Evolutionary conservation across 805 yeast genomes (phyloP).

Genomic region (Candida suzukii): DNA sequence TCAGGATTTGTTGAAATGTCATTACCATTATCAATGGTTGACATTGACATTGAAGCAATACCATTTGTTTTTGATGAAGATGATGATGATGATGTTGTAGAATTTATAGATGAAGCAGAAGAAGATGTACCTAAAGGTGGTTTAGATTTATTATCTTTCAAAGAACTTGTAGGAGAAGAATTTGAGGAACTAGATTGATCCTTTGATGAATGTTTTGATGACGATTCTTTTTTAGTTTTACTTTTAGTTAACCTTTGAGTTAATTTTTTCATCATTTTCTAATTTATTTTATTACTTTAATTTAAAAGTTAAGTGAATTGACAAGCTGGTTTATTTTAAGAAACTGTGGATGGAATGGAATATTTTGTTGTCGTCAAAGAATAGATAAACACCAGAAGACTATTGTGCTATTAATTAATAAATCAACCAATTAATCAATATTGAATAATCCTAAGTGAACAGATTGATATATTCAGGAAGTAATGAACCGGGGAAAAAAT

Average conservation of each 20-base stretch:
- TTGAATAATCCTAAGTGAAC: too few relatives aligned
- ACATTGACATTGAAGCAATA: background rate
- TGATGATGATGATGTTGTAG: conserved; percentile 5
- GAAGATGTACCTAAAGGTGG: background rate
- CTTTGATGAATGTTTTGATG: conserved; percentile 1
- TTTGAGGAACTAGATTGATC: background rate
- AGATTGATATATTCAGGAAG: too few relatives aligned
- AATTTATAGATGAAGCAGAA: conserved; percentile 10
- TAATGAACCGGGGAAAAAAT: too few relatives aligned
- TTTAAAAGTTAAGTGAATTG: too few relatives aligned
- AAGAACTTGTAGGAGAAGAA: conserved; percentile 3
- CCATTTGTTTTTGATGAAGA: conserved; percentile 6
- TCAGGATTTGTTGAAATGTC: background rate
- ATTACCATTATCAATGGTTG: background rate
- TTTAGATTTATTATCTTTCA: background rate
- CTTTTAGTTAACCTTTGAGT: conserved; percentile 32
- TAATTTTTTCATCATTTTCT: conserved; percentile 68
- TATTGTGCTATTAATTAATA: too few relatives aligned
- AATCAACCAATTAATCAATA: too few relatives aligned
- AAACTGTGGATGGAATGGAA: too few relatives aligned
- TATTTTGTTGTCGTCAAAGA: too few relatives aligned
- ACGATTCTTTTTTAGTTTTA: conserved; percentile 4
- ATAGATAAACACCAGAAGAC: too few relatives aligned
- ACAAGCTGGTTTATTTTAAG: too few relatives aligned
- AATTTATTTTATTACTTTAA: conserved; percentile 4